Conservation (phyloP, 192 early-diverging fungal species). For the Lobosporangium transversale region DNA sequence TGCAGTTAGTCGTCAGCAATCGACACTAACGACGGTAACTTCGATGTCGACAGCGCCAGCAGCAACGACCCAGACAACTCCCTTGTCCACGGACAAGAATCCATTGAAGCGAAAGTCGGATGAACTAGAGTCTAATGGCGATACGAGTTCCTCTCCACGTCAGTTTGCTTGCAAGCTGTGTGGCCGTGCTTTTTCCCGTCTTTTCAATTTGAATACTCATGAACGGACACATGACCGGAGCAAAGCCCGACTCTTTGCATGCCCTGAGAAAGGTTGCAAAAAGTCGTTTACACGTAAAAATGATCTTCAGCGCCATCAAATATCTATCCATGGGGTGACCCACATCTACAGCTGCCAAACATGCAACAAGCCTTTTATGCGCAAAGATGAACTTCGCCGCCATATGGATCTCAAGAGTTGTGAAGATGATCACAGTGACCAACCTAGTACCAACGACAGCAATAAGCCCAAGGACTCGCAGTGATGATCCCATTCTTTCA, state of each 20-base stretch:
- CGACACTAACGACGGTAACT: not conserved
- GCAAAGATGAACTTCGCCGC: constrained; percentile 60
- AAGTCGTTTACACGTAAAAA: constrained; percentile 81
- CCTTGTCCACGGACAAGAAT: not conserved
- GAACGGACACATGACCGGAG: constrained; percentile 71
- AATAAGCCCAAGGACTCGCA: too few relatives aligned
- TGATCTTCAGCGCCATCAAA: constrained; percentile 76
- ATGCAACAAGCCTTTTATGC: constrained; percentile 64
- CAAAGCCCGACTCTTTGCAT: constrained; percentile 67
- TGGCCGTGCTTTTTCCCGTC: constrained; percentile 74
- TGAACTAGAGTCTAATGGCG: constrained; percentile 14
- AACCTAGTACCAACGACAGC: too few relatives aligned
- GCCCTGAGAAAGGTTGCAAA: constrained; percentile 62
- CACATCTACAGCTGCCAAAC: constrained; percentile 60
- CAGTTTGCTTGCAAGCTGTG: constrained; percentile 71
- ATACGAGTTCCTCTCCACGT: constrained; percentile 18
- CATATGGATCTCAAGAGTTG: constrained; percentile 35
- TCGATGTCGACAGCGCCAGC: too few relatives aligned
- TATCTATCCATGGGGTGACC: constrained; percentile 61
- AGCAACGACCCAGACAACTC: not conserved
- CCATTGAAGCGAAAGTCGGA: constrained; percentile 51
- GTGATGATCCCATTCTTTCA: constrained; percentile 12
- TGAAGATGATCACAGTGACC: constrained; percentile 13
- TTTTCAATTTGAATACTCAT: constrained; percentile 86
- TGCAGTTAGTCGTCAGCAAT: not conserved